These are phyloP conservation scores for Austropuccinia psidii DNA, from an alignment of 1,284 basidiomycete species.

Conservation along the genomic window DNA sequence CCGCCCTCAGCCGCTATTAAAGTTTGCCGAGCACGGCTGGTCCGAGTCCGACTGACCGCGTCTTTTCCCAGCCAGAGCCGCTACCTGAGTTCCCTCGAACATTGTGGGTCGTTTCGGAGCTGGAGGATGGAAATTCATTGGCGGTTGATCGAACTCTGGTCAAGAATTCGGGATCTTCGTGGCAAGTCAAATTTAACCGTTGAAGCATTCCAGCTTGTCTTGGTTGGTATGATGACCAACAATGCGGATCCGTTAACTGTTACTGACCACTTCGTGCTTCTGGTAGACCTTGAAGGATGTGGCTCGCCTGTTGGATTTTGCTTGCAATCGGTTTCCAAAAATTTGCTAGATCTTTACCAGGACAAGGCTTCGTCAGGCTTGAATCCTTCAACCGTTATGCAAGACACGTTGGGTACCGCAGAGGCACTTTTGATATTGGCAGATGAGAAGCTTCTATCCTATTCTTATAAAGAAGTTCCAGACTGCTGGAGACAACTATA, in stretches of 20 bases:
- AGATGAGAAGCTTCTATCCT: conserved; percentile 49
- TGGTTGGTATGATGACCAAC: background rate
- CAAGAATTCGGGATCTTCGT: conserved; percentile 11
- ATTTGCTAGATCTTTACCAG: background rate
- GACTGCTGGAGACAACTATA: conserved; percentile 49
- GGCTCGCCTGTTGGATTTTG: conserved; percentile 4
- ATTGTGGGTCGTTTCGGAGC: too few relatives aligned
- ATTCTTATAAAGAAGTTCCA: conserved; percentile 49
- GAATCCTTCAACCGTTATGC: too few relatives aligned
- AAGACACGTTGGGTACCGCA: conserved; percentile 24
- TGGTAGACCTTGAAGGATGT: conserved; percentile 13
- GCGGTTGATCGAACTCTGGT: conserved; percentile 18
- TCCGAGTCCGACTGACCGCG: too few relatives aligned
- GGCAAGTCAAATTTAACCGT: too few relatives aligned
- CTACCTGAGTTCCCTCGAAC: too few relatives aligned
- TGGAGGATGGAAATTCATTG: conserved; percentile 7
- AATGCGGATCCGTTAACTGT: too few relatives aligned
- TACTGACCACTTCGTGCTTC: background rate
- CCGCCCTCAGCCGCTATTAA: too few relatives aligned
- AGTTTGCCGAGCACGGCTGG: too few relatives aligned
- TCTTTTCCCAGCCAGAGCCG: too few relatives aligned
- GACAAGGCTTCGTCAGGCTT: too few relatives aligned
- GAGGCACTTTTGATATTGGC: conserved; percentile 47
- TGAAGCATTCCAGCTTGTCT: background rate
- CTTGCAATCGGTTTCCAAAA: background rate